Percentiles rank a stretch among this genome's conserved stretches.
phyloP scores from a whole-genome alignment of 106 monocot genomes.

The Amphibolis antarctica region DNA sequence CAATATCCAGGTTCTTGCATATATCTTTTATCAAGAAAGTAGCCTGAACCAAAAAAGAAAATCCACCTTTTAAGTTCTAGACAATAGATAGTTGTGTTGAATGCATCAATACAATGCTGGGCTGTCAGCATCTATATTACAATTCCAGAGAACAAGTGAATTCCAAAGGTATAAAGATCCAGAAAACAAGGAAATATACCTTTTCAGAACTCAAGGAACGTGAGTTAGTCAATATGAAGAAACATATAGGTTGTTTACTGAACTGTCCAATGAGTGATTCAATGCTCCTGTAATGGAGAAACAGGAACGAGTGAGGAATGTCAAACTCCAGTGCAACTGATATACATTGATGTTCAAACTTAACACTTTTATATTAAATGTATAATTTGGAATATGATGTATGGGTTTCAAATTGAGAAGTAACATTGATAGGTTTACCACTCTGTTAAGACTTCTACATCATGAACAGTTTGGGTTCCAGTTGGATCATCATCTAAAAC shows the following conservation, averaged over 20 bases:
- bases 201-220: conserved; percentile 77
- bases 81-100: not conserved
- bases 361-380: not conserved
- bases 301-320: not conserved
- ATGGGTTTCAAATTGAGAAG: too few species aligned
- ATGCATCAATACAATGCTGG: not conserved
- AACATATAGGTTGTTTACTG: conserved; percentile 46
- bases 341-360: not conserved
- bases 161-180: not conserved
- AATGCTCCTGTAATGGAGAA: conserved; percentile 44
- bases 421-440: conserved; percentile 41
- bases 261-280: conserved; percentile 63
- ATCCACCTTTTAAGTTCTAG: not conserved
- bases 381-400: not conserved
- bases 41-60: conserved; percentile 35
- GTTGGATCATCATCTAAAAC: conserved; percentile 98
- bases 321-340: not conserved
- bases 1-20: conserved; percentile 71
- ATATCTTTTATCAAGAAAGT: conserved; percentile 60
- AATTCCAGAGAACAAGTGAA: not conserved
- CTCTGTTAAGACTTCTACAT: conserved; percentile 87
- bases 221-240: conserved; percentile 95
- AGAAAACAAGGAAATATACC: conserved; percentile 26
- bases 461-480: conserved; percentile 97
- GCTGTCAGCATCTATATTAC: not conserved